phyloP scores from a whole-genome alignment of 2,329 filamentous ascomycete species.

The Elsinoe perseae region DNA sequence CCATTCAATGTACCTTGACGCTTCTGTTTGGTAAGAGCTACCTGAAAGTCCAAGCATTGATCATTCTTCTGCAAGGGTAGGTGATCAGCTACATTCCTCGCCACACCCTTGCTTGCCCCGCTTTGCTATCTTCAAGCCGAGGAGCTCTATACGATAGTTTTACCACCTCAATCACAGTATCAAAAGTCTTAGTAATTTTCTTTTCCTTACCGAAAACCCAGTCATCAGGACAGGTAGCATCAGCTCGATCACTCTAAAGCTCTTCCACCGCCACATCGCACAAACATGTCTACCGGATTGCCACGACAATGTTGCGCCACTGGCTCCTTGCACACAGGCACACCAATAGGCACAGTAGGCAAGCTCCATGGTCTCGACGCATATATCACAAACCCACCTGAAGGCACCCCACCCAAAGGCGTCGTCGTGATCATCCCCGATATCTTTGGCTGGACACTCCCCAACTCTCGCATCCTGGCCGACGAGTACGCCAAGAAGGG shows the following conservation, averaged over 20 bases:
- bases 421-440: constrained; percentile 34
- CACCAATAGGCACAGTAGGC: constrained; percentile 28
- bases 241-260: neutral
- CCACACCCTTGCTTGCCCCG: constrained; percentile 1
- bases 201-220: neutral
- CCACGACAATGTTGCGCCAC: constrained; percentile 30
- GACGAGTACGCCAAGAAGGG: constrained; percentile 32
- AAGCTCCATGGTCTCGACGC: constrained; percentile 32
- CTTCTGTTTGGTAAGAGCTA: neutral
- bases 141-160: neutral
- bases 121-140: neutral
- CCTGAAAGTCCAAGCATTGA: neutral
- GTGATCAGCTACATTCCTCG: neutral
- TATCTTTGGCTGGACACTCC: constrained; percentile 31
- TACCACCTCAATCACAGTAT: no score
- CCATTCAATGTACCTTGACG: no score
- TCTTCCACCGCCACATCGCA: no score
- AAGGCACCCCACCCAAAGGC: constrained; percentile 26
- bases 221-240: neutral
- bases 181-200: no score
- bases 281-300: constrained; percentile 12
- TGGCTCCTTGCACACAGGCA: constrained; percentile 33
- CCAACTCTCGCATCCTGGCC: constrained; percentile 33
- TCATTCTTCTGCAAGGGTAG: neutral
- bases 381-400: constrained; percentile 31